Conservation (phyloP, 2,329 filamentous ascomycete genomes). For the Ceratocystis destructans region DNA sequence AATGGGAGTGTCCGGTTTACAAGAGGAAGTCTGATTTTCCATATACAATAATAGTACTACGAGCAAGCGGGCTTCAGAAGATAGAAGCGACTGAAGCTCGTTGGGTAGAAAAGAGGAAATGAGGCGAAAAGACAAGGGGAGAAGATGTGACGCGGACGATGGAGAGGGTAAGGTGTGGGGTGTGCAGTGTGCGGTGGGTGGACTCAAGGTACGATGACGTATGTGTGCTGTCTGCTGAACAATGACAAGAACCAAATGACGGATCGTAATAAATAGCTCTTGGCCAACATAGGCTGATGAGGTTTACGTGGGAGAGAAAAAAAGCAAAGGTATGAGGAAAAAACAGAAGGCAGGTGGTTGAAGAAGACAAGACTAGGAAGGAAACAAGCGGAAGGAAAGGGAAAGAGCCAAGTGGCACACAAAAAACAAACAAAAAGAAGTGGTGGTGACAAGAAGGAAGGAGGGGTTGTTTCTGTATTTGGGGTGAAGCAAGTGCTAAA, state of each 20-base stretch:
- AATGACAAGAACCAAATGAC: slow-evolving; percentile 6
- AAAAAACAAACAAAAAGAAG: slow-evolving; percentile 1
- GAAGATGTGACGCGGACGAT: not conserved
- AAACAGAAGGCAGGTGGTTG: not conserved
- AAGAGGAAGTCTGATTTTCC: slow-evolving; percentile 8
- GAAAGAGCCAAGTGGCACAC: slow-evolving; percentile 3
- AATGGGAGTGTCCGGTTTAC: slow-evolving; percentile 10
- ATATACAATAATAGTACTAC: slow-evolving; percentile 13
- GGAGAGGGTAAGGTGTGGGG: not conserved
- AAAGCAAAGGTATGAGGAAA: not conserved
- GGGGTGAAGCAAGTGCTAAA: slow-evolving; percentile 3
- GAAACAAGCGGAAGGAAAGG: slow-evolving; percentile 4
- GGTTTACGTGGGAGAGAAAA: not conserved
- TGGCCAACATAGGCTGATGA: not conserved
- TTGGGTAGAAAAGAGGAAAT: not conserved
- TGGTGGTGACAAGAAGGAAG: not conserved
- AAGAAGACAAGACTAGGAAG: not conserved
- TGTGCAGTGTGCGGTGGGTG: not conserved
- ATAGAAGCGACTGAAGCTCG: slow-evolving; percentile 5
- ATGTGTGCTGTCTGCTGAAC: not conserved
- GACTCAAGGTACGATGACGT: slow-evolving; percentile 3
- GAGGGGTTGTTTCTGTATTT: slow-evolving; percentile 6
- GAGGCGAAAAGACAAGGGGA: not conserved
- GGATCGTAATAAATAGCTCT: not conserved
- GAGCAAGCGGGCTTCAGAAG: slow-evolving; percentile 12